phyloP scores from a whole-genome alignment of 371 early-diverging fungal genomes.

The Rhizopus delemar region DNA sequence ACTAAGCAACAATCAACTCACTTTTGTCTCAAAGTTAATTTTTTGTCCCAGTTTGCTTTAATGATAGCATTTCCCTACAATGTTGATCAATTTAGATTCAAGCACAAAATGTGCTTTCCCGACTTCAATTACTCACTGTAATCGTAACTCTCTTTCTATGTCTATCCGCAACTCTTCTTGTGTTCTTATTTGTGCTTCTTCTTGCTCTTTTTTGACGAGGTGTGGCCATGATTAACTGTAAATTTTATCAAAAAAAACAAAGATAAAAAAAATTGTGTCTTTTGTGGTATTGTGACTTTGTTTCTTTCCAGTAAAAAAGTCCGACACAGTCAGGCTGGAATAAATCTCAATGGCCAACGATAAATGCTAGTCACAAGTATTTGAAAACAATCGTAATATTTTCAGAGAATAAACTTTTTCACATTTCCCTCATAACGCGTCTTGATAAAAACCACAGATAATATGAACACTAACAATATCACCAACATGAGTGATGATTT shows the following conservation, averaged over 20 bases:
- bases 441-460: too few species aligned
- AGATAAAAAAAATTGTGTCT: slow-evolving; percentile 9
- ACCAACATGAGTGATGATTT: too few species aligned
- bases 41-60: slow-evolving; percentile 74
- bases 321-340: too few species aligned
- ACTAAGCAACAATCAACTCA: slow-evolving; percentile 34
- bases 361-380: too few species aligned
- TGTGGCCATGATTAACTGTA: slow-evolving; percentile 32
- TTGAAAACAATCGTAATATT: too few species aligned
- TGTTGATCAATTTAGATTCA: background rate
- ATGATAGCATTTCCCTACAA: slow-evolving; percentile 61
- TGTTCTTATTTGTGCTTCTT: slow-evolving; percentile 39
- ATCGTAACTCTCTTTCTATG: slow-evolving; percentile 54
- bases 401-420: too few species aligned
- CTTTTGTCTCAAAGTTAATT: slow-evolving; percentile 75
- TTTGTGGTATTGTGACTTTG: slow-evolving; percentile 2
- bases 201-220: slow-evolving; percentile 44
- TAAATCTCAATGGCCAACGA: too few species aligned
- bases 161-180: slow-evolving; percentile 58
- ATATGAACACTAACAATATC: too few species aligned
- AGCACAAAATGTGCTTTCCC: background rate
- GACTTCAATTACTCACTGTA: slow-evolving; percentile 31
- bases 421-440: too few species aligned
- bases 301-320: background rate
- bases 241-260: slow-evolving; percentile 6